Conservation (phyloP, 108 stramenopile genomes). For the Cyclotella distinguenda region DNA sequence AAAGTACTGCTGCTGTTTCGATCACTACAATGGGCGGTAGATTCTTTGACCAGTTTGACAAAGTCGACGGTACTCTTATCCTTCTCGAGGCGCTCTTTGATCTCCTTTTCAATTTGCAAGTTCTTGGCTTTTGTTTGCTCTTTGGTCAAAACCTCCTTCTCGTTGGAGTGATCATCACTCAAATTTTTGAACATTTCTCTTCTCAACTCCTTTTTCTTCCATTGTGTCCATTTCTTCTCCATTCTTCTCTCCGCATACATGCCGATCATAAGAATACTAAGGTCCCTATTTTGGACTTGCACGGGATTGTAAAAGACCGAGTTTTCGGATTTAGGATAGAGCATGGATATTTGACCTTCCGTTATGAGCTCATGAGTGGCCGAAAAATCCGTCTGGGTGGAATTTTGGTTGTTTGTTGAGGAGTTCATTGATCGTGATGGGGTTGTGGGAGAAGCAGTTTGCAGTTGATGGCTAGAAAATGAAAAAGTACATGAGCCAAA, state of each 20-base stretch:
- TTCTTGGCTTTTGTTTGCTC: slow-evolving; percentile 14
- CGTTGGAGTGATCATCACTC: slow-evolving; percentile 1
- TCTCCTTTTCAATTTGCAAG: slow-evolving; percentile 20
- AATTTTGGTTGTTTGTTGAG: background rate
- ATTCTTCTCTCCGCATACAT: slow-evolving; percentile 85
- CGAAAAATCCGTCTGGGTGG: background rate
- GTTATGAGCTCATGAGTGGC: slow-evolving; percentile 9
- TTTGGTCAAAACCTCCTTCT: slow-evolving; percentile 25
- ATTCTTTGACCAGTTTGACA: slow-evolving; percentile 12
- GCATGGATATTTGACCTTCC: slow-evolving; percentile 74
- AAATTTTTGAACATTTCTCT: slow-evolving; percentile 10
- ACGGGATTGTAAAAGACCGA: slow-evolving; percentile 98
- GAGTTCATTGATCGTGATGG: background rate
- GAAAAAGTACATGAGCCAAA: too few relatives aligned
- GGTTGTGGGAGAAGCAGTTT: too few relatives aligned
- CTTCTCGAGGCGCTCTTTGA: slow-evolving; percentile 9
- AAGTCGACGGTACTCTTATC: slow-evolving; percentile 33
- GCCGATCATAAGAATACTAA: slow-evolving; percentile 87
- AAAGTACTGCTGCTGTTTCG: background rate
- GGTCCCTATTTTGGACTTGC: slow-evolving; percentile 97
- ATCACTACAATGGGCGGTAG: background rate
- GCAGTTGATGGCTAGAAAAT: too few relatives aligned
- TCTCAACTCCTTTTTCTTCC: slow-evolving; percentile 55
- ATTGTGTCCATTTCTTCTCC: slow-evolving; percentile 49
- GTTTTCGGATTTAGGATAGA: slow-evolving; percentile 66